Base-by-base conservation (phyloP, 139 green algal species). In the Tetratostichococcus sp. region DNA sequence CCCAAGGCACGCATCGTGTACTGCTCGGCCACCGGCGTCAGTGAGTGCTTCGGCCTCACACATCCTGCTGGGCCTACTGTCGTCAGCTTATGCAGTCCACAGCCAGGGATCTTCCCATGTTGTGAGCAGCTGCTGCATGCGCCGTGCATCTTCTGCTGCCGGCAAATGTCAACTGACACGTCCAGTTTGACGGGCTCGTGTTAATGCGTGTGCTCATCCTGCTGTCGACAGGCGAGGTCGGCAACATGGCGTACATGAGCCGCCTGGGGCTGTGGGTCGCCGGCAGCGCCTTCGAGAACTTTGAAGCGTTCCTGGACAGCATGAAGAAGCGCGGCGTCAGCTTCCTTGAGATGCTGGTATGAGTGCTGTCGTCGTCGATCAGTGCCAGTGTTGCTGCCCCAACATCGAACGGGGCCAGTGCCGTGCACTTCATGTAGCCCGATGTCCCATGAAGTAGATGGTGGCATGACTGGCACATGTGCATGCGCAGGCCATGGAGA, bases 241-340 rank as follows among this genome's bases (percentile, higher is more conserved):
- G 76, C 71, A 89, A 95, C 82, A 89, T 89, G 83, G 79, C 75
- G 2, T 97, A 96, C 84, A 88, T 97, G 84, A 65, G 75, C 8
- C 88, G 91, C 42, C 86, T 96, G 50, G 90, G 88, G 4, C 82
- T 97, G n/a, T 97, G 88, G 88, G 93, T 92, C 3, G 67, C 77
- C 0, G 86, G 85, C 31, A 84, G 83, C 26, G 73, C 86, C 67
- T 91, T 92, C 65, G 50, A 43, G 14, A 74, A 85, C 78, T 91
- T 92, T 79, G 69, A 89, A 21, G 74, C 80, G 21, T 97, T 96
- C 73, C 77, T 95, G 43, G 81, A 90, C 65, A 80, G 39, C 57
- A 91, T 97, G 88, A 91, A 89, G 73, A 83, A 82, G 50, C 67
- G 79, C 26, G 71, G 84, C 0, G 74, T 92, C 26, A 82, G 75